Conservation (phyloP, 257 asterid species). For the Thymus quinquecostatus region DNA sequence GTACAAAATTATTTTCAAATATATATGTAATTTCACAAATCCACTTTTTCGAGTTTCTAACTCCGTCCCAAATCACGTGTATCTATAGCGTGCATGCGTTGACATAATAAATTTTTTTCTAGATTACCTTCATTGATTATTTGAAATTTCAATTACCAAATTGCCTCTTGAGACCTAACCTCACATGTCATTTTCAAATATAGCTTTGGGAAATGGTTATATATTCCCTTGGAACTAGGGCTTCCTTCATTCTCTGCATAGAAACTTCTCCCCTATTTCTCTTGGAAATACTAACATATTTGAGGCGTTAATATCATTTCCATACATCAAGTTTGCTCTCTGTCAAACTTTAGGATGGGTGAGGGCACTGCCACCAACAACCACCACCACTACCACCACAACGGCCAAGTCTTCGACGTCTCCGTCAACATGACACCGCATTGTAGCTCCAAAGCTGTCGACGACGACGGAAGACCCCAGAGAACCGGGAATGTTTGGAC, state of each 20-base stretch:
- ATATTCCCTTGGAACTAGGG: conserved; percentile 18
- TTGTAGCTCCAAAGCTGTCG: conserved; percentile 45
- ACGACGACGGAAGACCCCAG: conserved; percentile 65
- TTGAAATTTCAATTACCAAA: conserved; percentile 18
- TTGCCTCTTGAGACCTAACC: no score
- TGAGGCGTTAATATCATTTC: not conserved
- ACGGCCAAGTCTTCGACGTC: conserved; percentile 44
- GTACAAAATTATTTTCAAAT: no score
- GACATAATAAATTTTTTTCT: conserved; percentile 29
- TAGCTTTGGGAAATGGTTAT: conserved; percentile 25
- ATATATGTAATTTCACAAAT: no score
- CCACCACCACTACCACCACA: conserved; percentile 54
- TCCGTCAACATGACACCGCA: conserved; percentile 48
- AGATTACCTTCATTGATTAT: conserved; percentile 30
- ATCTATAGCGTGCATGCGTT: conserved; percentile 12
- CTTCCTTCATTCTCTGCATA: not conserved
- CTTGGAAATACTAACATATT: not conserved
- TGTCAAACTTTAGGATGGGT: conserved; percentile 48
- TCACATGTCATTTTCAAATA: not conserved
- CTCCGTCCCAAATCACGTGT: no score
- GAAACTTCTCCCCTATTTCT: conserved; percentile 14
- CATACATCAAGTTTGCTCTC: not conserved
- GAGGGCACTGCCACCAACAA: conserved; percentile 60
- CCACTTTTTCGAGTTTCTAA: no score
- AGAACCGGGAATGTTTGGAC: conserved; percentile 65